Evolutionary conservation across 164 flowering plant species (phyloP).

Genomic region (grape (Vitis vinifera)): DNA sequence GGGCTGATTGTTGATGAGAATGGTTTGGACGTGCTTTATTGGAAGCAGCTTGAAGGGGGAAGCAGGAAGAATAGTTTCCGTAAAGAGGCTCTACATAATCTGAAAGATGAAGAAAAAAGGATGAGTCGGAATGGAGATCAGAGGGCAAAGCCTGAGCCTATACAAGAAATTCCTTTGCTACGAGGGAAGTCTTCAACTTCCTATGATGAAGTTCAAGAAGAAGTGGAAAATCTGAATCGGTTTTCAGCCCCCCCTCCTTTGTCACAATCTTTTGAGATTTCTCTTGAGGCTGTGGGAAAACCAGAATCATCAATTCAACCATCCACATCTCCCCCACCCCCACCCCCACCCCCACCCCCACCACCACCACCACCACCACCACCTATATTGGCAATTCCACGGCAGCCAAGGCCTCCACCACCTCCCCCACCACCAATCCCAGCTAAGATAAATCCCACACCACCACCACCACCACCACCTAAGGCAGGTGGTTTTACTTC

Average conservation of each 20-base stretch:
- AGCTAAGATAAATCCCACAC: constrained; percentile 25
- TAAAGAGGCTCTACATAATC: constrained; percentile 21
- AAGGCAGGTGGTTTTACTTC: constrained; percentile 20
- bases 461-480: constrained; percentile 44
- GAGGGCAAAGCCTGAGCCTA: constrained; percentile 11
- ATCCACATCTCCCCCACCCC: constrained; percentile 25
- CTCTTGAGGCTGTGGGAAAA: constrained; percentile 6
- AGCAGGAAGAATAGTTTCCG: constrained; percentile 24
- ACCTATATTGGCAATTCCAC: constrained; percentile 20
- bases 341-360: constrained; percentile 23
- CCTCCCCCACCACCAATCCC: constrained; percentile 44
- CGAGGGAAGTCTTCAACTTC: constrained; percentile 44
- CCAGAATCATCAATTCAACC: constrained; percentile 8
- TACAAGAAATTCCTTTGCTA: constrained; percentile 57
- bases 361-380: constrained; percentile 24
- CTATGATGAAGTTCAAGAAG: constrained; percentile 6
- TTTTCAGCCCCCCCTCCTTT: neutral
- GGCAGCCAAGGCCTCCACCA: constrained; percentile 14
- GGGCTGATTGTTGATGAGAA: constrained; percentile 84
- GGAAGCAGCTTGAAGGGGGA: constrained; percentile 58
- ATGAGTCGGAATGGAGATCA: constrained; percentile 4
- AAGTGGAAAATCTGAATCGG: neutral
- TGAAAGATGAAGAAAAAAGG: constrained; percentile 16
- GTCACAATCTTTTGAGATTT: neutral
- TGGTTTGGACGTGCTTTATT: constrained; percentile 87